Percentiles rank a stretch among this genome's conserved stretches.
phyloP scores from a whole-genome alignment of 1,284 basidiomycete species.

The Meira miltonrushii region DNA sequence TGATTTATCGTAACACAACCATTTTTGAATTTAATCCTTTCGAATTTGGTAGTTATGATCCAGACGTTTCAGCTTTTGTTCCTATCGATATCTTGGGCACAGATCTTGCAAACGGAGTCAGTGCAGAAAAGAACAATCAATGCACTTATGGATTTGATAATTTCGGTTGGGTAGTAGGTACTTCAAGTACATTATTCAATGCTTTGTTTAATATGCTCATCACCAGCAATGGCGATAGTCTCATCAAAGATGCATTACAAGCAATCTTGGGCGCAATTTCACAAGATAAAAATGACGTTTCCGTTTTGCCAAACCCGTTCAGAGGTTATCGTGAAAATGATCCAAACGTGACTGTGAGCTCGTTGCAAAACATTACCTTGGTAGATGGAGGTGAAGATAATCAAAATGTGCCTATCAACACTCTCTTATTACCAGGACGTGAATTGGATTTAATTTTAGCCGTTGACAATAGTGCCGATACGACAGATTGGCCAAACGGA shows the following conservation, averaged over 20 bases:
- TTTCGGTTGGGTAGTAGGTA: conserved; percentile 40
- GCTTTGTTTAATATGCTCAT: conserved; percentile 44
- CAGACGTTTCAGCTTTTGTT: conserved; percentile 38
- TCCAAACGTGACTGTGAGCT: conserved; percentile 8
- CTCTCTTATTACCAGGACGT: conserved; percentile 63
- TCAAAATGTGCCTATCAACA: conserved; percentile 64
- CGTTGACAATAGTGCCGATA: conserved; percentile 62
- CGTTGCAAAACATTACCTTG: conserved; percentile 36
- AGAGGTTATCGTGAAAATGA: conserved; percentile 25
- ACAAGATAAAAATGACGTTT: conserved; percentile 55
- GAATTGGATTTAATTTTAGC: conserved; percentile 66
- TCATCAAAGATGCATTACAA: conserved; percentile 30
- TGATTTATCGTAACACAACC: conserved; percentile 54
- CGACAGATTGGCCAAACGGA: conserved; percentile 63
- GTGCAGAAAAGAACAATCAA: conserved; percentile 12
- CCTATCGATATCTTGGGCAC: conserved; percentile 47
- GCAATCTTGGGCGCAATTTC: conserved; percentile 25
- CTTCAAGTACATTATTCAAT: conserved; percentile 52
- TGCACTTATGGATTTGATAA: conserved; percentile 45
- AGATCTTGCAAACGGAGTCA: conserved; percentile 29
- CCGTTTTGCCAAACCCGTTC: conserved; percentile 55
- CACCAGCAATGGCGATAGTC: conserved; percentile 20
- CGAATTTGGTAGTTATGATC: conserved; percentile 57
- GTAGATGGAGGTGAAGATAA: conserved; percentile 45
- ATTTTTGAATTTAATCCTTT: conserved; percentile 56